Evolutionary conservation across 2,329 filamentous ascomycete species (phyloP), one percentile per base, ranked within the genome.

Genomic region (Cucurbitaria berberidis): DNA sequence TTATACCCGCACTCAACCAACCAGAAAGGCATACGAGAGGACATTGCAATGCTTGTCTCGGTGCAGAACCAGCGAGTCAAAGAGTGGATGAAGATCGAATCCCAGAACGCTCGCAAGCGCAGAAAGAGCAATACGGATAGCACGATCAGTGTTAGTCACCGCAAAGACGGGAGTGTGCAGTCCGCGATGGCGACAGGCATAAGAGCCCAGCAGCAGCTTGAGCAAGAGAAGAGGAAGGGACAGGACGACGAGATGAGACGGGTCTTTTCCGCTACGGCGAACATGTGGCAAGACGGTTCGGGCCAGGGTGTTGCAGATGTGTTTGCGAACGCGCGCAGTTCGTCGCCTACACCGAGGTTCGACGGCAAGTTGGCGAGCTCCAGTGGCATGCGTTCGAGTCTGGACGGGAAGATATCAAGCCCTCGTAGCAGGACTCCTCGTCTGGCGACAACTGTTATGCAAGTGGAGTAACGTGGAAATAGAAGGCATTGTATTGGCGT

Each of bases 281-380:
- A 49, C n/a, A 35, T 68, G n/a, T 67, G 65, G 63, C 56, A 55
- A 34, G 62, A 60, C 48, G 55, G 53, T 2, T 58, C 50, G 15
- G 64, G 58, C 3, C 15, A 48, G 35, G 48, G 53, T 2, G 58
- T 66, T 24, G 60, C 54, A 5, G 61, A 66, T 22, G 64, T 60
- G 3, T 65, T 48, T 35, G 47, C 42, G 2, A 43, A 24, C 16
- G 34, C 3, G n/a, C 18, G 41, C 10, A 11, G 18, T 15, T 39
- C 45, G 0, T 34, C 51, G 10, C 43, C 51, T 19, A 5, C 21
- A 32, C 4, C 7, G 4, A 34, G 47, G 19, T 27, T 30, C 9
- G 24, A 9, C 13, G 27, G 27, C 27, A 13, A 30, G 27, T 10
- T 27, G 26, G 26, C 26, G 26, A 27, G 26, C 26, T 5, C 26